Base-by-base conservation (phyloP, 495 filamentous ascomycete genomes). In the Lichina pygmaea region DNA sequence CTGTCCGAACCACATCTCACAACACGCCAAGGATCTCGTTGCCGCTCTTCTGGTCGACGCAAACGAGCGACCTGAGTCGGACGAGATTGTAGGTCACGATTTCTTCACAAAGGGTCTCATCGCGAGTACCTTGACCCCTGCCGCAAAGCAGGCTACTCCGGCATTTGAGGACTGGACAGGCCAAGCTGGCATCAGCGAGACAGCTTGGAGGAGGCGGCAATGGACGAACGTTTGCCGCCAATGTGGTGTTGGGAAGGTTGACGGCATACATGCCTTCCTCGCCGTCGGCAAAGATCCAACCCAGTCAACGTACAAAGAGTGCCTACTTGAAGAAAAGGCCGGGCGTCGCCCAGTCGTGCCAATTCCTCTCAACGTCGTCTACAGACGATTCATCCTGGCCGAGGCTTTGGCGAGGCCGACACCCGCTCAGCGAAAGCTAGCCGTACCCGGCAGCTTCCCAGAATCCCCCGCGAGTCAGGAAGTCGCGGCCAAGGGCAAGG, bases 21-120 rank as follows among this genome's bases (percentile, higher is more conserved):
- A 65, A 10, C 62, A 71, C 51, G 80, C 78, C n/a, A 91, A 86
- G 47, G 73, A 77, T 40, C 62, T 91, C 10, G 83, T 92, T 9
- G 72, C 72, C 45, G 68, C 64, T 9, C 77, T 89, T 55, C 64
- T 92, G 17, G 65, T 82, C 46, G 72, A 80, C 13, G 78, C 84
- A 8, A 70, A 82, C 41, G 59, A 69, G 54, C 68, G 83, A 24
- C 81, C 81, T 3, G 75, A 78, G 44, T 73, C 81, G 0, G 83
- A 91, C 52, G 72, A 75, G 7, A 78, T 89, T 54, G 81, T 86
- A 11, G 73, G 81, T 45, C 83, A 89, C 55, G 62, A 69, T 10
- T 92, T 89, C 57, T 89, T 92, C 60, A 72, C 70, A 41, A 60
- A 63, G 9, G 73, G 73, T 3, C 74, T 67, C 54, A 60, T 77